Percentiles rank a stretch among this genome's conserved stretches.
These are phyloP conservation scores for Scedosporium boydii DNA, from an alignment of 2,329 filamentous ascomycete genomes.

Conservation along the genomic window DNA sequence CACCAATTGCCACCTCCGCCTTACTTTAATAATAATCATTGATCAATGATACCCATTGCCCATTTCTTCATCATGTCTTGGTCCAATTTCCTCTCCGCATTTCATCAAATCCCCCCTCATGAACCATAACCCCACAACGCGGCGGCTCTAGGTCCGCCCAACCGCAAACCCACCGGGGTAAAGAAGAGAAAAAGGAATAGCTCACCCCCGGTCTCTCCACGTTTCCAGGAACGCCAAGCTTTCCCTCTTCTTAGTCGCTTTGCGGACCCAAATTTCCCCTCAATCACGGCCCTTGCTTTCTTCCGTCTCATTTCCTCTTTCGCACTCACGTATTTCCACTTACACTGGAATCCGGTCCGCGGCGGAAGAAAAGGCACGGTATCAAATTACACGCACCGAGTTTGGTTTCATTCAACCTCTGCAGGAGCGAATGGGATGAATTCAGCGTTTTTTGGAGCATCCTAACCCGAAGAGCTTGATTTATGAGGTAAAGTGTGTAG, in stretches of 20 bases:
- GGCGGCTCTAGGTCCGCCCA: constrained; percentile 3
- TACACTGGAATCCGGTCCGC: neutral
- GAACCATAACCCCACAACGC: neutral
- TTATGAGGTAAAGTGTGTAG: no score
- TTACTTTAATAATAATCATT: neutral
- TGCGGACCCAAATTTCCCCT: constrained; percentile 1
- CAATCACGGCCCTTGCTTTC: constrained; percentile 2
- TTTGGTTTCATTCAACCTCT: neutral
- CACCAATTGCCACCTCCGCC: neutral
- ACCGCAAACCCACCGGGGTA: neutral
- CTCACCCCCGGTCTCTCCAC: neutral
- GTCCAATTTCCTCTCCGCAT: neutral
- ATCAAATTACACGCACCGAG: neutral
- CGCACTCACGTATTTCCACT: neutral
- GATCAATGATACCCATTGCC: neutral
- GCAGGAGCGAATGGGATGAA: neutral
- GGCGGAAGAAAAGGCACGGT: neutral
- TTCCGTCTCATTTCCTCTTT: neutral
- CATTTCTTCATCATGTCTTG: neutral
- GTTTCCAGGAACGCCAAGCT: neutral
- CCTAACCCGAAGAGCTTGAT: neutral
- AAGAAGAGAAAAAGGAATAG: no score
- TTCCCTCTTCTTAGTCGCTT: neutral
- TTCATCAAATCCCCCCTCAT: neutral
- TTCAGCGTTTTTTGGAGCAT: neutral